Conservation (phyloP, 352 stramenopile genomes). For the Globisporangium camurandrum region DNA sequence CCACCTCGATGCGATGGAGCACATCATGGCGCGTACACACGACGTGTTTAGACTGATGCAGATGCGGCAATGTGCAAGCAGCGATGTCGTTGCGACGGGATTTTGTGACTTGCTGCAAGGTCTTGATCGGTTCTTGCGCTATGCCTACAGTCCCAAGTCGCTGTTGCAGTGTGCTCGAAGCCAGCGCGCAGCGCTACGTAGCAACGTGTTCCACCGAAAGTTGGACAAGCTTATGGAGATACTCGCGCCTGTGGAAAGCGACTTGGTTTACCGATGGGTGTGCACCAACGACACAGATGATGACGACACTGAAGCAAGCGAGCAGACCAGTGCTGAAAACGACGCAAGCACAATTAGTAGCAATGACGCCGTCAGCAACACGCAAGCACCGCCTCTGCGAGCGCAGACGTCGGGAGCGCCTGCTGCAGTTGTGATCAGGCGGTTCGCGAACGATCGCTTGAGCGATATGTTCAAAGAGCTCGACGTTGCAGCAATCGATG, state of each 20-base stretch:
- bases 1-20: not conserved
- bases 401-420: not conserved
- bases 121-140: not conserved
- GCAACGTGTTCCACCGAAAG: not conserved
- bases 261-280: not conserved
- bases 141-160: not conserved
- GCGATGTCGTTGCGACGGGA: not conserved
- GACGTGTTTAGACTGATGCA: not conserved
- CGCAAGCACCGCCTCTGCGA: not conserved
- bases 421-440: not conserved
- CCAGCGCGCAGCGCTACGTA: conserved; percentile 1
- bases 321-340: not conserved
- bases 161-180: not conserved
- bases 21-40: not conserved
- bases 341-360: not conserved
- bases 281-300: not conserved
- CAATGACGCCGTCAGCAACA: not conserved
- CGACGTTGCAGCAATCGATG: not conserved
- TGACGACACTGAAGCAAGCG: not conserved
- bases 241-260: not conserved
- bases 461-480: not conserved
- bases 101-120: not conserved
- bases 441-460: not conserved
- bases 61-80: not conserved
- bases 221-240: not conserved